Evolutionary conservation across 495 filamentous ascomycete species (phyloP).

Genomic region (Penicillium cataractarum): DNA sequence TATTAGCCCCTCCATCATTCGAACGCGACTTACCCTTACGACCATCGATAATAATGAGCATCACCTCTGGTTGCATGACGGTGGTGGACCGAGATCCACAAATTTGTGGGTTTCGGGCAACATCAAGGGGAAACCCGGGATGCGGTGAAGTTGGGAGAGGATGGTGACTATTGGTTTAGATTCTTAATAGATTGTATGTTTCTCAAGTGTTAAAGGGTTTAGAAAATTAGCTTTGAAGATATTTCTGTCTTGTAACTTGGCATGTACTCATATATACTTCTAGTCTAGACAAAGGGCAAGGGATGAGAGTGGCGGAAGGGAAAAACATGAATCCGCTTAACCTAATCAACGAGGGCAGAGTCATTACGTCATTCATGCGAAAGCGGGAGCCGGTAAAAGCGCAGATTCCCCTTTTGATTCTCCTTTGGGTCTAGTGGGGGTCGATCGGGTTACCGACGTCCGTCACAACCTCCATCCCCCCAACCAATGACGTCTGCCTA

Average conservation of each 20-base stretch:
- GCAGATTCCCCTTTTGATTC: not conserved
- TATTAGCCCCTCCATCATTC: not conserved
- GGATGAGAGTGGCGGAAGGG: not conserved
- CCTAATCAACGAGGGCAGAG: not conserved
- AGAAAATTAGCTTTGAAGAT: no score
- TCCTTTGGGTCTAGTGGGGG: conserved; percentile 4
- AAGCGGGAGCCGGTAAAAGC: conserved; percentile 4
- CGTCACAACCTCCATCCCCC: not conserved
- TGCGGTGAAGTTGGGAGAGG: not conserved
- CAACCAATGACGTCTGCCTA: not conserved
- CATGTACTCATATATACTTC: not conserved
- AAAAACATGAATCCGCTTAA: conserved; percentile 3
- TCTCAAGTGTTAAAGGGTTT: no score
- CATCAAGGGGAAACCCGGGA: conserved; percentile 11
- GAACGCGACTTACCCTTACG: not conserved
- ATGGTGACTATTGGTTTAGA: not conserved
- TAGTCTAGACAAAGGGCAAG: not conserved
- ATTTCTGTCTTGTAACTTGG: not conserved
- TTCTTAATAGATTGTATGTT: no score
- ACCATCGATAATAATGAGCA: conserved; percentile 3
- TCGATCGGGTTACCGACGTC: conserved; percentile 7
- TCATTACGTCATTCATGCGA: conserved; percentile 13
- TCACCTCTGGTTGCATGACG: conserved; percentile 11
- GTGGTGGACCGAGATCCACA: conserved; percentile 18
- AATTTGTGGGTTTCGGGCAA: conserved; percentile 9